Evolutionary conservation across 1,139 yeast genomes (phyloP), one percentile per base, ranked within the genome.

Genomic region (Blastobotrys indianensis): DNA sequence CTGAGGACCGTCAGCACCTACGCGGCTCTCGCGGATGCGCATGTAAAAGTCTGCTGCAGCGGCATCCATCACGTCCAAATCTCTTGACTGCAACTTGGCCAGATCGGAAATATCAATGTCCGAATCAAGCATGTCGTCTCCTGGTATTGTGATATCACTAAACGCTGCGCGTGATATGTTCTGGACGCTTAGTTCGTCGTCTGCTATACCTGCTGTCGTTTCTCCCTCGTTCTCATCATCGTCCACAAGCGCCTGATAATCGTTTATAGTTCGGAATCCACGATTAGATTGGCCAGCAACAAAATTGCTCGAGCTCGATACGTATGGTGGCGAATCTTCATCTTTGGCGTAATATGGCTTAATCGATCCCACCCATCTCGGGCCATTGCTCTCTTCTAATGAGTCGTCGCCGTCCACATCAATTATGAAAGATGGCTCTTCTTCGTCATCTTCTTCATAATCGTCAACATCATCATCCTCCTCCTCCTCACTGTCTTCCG

Each of bases 1-100:
- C 38, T 53, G 50, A 20, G 39, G 44, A 6, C 56, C 57, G 13
- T 50, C 47, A 2, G 41, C 45, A 1, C 51, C 44, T 11, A 15
- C 42, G 32, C 46, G 25, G 17, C 42, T 33, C 7, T 20, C 25
- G 25, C 25, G 25, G 25, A 20, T 20, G 25, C 25, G 25, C 25
- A 20, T 20, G 25, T 20, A 20, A 20, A 20, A 20, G 25, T 20
- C 25, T 4, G 25, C 25, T 20, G 25, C 7, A 20, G 7, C 4
- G 25, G n/a, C n/a, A n/a, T 20, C 25, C 25, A 20, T 20, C 25
- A 20, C 7, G 25, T 20, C 25, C 25, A 20, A 20, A 7, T 20
- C 25, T 20, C 25, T 20, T 20, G 25, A 20, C 25, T 20, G 25
- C 4, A 20, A 7, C 25, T 20, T 20, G 25, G 25, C 25, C 25